Evolutionary conservation across 805 yeast species (phyloP), one percentile per base, ranked within the genome.

Genomic region (Scheffersomyces coipomensis): DNA sequence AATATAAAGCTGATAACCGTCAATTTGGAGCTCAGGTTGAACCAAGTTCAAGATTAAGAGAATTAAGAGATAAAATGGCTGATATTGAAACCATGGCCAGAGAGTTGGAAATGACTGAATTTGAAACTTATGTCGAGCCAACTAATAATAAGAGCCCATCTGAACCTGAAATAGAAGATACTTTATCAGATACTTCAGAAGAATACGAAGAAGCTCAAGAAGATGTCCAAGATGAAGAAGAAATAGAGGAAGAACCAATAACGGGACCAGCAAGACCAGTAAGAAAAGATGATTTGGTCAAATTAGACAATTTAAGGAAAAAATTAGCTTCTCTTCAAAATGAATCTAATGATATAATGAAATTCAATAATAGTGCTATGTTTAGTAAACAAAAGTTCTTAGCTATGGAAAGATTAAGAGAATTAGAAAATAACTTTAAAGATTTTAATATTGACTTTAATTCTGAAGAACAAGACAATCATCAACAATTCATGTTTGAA

Each of bases 41-140:
- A 55, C 95, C 96, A 3, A 84, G 85, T 51, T 76, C 85, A 2
- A 70, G 91, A 47, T 64, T 89, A 37, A 73, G 93, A 44, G 82
- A 79, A 32, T 69, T 90, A 50, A 72, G 96, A 39, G 87, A 83
- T 51, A 77, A 83, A 55, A 88, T 88, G 96, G 95, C 86, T 43
- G 83, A 79, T 46, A 72, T 90, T 38, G 96, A 87, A 55, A 76
- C 78, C 34, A 86, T 87, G 66, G 97, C 97, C 0, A 68, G 95
- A 44, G 86, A 85, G 52, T 71, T 91, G 42, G 97, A 91, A 57
- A 83, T 80, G 77, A 84, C 86, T 16, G 93, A 88, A 48, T 89
- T 88, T 52, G 83, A 77, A 36, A 62, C 56, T 10, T 68, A 68
- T 43, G 52, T 38, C 16, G 50, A 42, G 11, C 35, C 35, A 29